phyloP scores from a whole-genome alignment of 1,284 basidiomycete species.

The Sparassis latifolia region DNA sequence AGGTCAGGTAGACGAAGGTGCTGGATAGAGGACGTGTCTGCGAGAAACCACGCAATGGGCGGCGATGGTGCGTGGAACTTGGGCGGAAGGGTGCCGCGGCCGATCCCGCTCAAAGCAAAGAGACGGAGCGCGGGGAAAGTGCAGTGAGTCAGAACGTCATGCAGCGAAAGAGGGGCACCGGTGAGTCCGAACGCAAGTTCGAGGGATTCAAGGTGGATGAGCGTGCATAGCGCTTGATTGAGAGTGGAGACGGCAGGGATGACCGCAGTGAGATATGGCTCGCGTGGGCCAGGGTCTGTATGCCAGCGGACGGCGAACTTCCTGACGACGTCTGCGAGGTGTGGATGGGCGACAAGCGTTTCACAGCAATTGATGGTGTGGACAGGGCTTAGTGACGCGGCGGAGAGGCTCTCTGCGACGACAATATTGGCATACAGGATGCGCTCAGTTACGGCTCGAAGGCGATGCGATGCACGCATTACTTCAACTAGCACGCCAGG shows the following conservation, averaged over 20 bases:
- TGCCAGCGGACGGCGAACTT: constrained; percentile 52
- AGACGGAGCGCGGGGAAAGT: constrained; percentile 32
- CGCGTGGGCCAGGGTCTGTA: constrained; percentile 24
- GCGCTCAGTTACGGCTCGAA: constrained; percentile 50
- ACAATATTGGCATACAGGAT: constrained; percentile 47
- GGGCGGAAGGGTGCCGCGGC: constrained; percentile 28
- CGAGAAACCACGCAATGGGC: constrained; percentile 40
- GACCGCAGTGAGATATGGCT: constrained; percentile 20
- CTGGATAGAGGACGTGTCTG: constrained; percentile 30
- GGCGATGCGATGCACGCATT: constrained; percentile 40
- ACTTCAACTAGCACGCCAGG: constrained; percentile 34
- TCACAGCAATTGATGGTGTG: constrained; percentile 45
- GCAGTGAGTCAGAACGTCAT: constrained; percentile 24
- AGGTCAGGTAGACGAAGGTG: constrained; percentile 49
- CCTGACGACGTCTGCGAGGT: constrained; percentile 40
- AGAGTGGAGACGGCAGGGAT: constrained; percentile 17
- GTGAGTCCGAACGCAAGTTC: constrained; percentile 46
- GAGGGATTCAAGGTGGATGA: constrained; percentile 43
- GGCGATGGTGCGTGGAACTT: constrained; percentile 23
- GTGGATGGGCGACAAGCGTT: constrained; percentile 38
- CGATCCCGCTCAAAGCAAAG: constrained; percentile 47
- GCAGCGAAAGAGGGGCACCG: constrained; percentile 18
- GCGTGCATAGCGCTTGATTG: constrained; percentile 32
- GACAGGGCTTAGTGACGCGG: constrained; percentile 33
- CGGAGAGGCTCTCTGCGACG: constrained; percentile 42